A percentile compares a stretch with the other conserved stretches of the same genome.
Conservation (phyloP, 306 rosid genomes). For the Gleditsia sinensis region DNA sequence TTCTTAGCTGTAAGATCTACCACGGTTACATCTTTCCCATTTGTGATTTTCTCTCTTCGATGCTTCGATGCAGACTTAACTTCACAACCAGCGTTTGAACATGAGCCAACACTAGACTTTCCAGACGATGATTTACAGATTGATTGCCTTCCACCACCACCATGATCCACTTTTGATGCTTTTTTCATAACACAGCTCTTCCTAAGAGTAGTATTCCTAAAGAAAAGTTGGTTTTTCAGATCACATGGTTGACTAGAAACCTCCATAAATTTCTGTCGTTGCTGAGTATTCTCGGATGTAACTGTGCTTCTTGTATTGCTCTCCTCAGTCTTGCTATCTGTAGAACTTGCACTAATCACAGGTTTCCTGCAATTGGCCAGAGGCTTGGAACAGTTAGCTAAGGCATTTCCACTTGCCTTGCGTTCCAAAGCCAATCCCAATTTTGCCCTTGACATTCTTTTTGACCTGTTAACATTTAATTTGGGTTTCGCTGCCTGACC, state of each 20-base stretch:
- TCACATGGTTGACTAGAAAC: conserved; percentile 44
- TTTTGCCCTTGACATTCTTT: conserved; percentile 39
- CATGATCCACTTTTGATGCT: conserved; percentile 49
- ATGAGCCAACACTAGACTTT: conserved; percentile 77
- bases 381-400: conserved; percentile 28
- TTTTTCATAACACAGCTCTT: conserved; percentile 50
- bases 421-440: conserved; percentile 37
- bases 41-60: conserved; percentile 38
- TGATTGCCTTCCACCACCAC: conserved; percentile 42
- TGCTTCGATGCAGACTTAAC: conserved; percentile 38
- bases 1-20: conserved; percentile 46
- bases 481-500: conserved; percentile 47
- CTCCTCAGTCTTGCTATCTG: conserved; percentile 39
- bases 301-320: conserved; percentile 50
- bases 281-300: conserved; percentile 48
- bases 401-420: conserved; percentile 34
- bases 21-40: conserved; percentile 39
- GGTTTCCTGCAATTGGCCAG: conserved; percentile 31
- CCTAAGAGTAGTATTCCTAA: conserved; percentile 47
- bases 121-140: conserved; percentile 63
- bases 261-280: conserved; percentile 41
- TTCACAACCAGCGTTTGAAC: conserved; percentile 55
- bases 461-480: conserved; percentile 31
- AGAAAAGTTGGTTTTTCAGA: conserved; percentile 43
- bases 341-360: conserved; percentile 36